Evolutionary conservation across 345 rosid genomes (phyloP), one percentile per base, ranked within the genome.

Genomic region (Chamaenerion angustifolium): DNA sequence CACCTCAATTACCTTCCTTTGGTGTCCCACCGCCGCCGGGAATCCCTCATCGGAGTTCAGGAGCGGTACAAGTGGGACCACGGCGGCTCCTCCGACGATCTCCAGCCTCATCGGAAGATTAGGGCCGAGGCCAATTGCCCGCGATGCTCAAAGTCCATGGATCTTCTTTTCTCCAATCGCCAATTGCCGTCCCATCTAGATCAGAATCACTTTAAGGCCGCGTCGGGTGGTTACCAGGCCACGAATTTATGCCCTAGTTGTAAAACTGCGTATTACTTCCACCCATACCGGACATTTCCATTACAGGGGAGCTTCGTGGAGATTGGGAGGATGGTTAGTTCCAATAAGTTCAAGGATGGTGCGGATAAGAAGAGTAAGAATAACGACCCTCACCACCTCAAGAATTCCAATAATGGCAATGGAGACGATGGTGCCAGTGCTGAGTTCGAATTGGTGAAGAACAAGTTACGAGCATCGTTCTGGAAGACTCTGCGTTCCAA

Each of bases 111-210:
- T 11, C 70, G 94, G 43, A 81, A 76, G 81, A 70, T 90, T 37
- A 75, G 78, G 68, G 98, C 94, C 12, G 95, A 83, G 66, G 77
- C 84, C 7, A 81, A 86, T 57, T 90, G 98, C 56, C 98, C 98
- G 16, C 83, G 87, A 11, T 90, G 98, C 59, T 83, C 85, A 2
- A 81, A 81, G 50, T 79, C 76, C 58, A 79, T 87, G 85, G 86
- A 83, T 77, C 85, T 81, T 61, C 69, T 81, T 51, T 90, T 81
- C 80, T 79, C 83, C 40, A 78, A 72, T 59, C 77, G 76, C 49
- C 75, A 73, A 15, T 57, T 62, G 17, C 71, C 52, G 18, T 56
- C 56, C 35, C 55, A 42, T 56, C 56, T 43, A 45, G 51, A 62
- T 46, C 63, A 31, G 37, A 31, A 31, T 31, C 18, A 63, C 51